A percentile compares a stretch with the other conserved stretches of the same genome.
Evolutionary conservation across 331 rosid species (phyloP).

Genomic region (Malus hybrid): DNA sequence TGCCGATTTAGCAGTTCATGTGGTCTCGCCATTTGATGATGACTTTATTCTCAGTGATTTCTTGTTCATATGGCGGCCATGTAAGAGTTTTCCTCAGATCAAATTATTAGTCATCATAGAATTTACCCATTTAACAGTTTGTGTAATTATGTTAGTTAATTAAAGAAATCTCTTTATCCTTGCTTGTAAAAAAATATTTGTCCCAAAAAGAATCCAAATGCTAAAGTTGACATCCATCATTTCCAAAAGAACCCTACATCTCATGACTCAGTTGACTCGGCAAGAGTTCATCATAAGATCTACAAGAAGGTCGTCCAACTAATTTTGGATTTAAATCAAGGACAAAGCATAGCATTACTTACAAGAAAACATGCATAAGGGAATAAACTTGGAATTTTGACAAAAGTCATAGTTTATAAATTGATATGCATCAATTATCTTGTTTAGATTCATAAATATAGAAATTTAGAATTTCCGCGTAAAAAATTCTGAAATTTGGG

Average conservation of each 20-base stretch:
- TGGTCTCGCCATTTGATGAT: too few species aligned
- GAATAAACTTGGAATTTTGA: not conserved
- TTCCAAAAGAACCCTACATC: not conserved
- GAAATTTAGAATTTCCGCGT: too few species aligned
- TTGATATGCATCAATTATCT: too few species aligned
- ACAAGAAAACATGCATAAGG: constrained; percentile 12
- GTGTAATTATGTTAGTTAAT: too few species aligned
- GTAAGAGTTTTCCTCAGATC: not conserved
- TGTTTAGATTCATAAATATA: too few species aligned
- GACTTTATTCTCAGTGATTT: not conserved
- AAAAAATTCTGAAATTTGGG: too few species aligned
- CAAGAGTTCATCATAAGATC: not conserved
- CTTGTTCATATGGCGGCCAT: not conserved
- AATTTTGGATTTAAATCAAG: not conserved
- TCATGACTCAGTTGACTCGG: not conserved
- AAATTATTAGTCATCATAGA: too few species aligned
- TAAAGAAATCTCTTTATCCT: too few species aligned
- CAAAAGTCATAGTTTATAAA: too few species aligned
- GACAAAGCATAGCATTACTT: not conserved
- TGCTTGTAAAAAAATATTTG: not conserved
- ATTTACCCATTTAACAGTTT: too few species aligned
- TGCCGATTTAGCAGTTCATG: accelerated
- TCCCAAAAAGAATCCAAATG: not conserved
- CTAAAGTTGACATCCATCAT: not conserved
- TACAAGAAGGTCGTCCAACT: not conserved